Evolutionary conservation across 805 yeast species (phyloP), one percentile per base, ranked within the genome.

Genomic region (Cyberlindnera japonica): DNA sequence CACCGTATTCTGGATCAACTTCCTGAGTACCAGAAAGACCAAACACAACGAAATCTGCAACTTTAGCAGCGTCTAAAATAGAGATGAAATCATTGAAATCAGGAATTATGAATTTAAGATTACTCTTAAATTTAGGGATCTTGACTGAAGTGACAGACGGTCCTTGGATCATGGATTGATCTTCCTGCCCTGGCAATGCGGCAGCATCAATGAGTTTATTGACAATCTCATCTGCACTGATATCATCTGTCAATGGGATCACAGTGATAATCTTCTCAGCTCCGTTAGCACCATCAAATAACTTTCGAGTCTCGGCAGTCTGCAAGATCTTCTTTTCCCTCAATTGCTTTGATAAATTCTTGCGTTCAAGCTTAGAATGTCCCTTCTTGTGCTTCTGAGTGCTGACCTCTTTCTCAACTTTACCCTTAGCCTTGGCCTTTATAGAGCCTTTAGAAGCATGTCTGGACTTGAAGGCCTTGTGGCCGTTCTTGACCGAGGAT

Each of bases 361-460:
- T 84, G 53, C 99, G 77, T 54, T 87, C 90, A 26, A 70, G 55
- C 55, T 71, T 75, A n/a, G 74, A 60, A 4, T 56, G 46, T 12
- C 55, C 57, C 44, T 61, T 63, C 38, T 53, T 41, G 16, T 53
- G 52, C 35, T 64, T 65, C 29, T 57, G 55, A 19, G 49, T 32
- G 55, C 32, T 34, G 14, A 69, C 59, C 23, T 75, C 65, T 54
- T 82, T 84, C 57, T 90, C 98, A 25, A 91, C 86, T 61, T 88
- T 90, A 45, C 98, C 98, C 57, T 84, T 90, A 54, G 69, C 69
- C 44, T 77, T 70, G 49, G 87, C 85, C 59, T 89, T 95, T 55
- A 91, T 63, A 25, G 89, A 77, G 45, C 96, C 84, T 59, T 93
- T 93, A 12, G 95, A 77, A 16, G 96, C 77, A 69, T 93, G 99